Evolutionary conservation across 371 early-diverging fungal species (phyloP).

Genomic region (Circinella minor): DNA sequence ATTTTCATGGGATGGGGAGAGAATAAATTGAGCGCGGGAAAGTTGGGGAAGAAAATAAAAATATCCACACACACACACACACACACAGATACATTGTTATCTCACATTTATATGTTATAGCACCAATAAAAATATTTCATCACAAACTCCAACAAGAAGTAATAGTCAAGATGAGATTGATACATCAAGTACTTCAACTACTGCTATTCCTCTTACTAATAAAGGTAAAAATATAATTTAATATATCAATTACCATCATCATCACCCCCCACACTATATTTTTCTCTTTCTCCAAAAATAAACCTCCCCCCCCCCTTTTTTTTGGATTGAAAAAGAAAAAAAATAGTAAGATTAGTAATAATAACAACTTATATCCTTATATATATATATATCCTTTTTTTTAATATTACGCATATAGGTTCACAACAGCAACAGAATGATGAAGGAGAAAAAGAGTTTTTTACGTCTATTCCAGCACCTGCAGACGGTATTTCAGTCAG

Average conservation of each 20-base stretch:
- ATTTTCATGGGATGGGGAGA: neutral
- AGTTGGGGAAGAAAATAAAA: neutral
- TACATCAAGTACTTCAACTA: neutral
- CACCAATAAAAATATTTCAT: neutral
- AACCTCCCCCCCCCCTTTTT: no score
- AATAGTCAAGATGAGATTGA: slow-evolving; percentile 3
- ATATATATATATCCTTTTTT: no score
- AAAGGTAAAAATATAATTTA: neutral
- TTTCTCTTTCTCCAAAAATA: no score
- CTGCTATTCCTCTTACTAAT: neutral
- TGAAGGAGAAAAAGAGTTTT: slow-evolving; percentile 12
- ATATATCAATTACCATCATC: no score
- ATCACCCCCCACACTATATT: no score
- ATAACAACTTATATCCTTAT: no score
- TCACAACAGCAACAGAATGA: slow-evolving; percentile 27
- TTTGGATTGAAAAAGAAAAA: no score
- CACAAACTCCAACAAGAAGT: slow-evolving; percentile 1
- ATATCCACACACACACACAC: neutral
- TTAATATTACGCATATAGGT: no score
- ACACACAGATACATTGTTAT: neutral
- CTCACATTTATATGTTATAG: neutral
- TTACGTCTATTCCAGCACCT: neutral
- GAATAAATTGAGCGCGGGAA: slow-evolving; percentile 1
- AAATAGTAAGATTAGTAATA: no score
- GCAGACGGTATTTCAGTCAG: slow-evolving; percentile 2